Percentiles rank a stretch among this genome's conserved stretches.
Conservation (phyloP, 306 rosid species). For the Lathyrus oleraceus region DNA sequence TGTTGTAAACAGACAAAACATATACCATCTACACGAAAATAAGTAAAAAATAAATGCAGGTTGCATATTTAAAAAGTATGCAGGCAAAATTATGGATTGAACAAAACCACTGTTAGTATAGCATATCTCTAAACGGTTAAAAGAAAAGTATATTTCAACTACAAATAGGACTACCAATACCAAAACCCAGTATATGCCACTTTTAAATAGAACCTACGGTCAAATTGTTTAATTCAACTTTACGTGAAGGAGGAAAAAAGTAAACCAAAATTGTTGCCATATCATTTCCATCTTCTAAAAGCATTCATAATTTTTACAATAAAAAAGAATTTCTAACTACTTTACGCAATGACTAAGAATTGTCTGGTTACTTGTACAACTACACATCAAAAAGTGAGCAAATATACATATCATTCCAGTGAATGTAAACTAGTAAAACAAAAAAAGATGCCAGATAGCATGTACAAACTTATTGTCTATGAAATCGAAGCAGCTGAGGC, state of each 20-base stretch:
- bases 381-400: constrained; percentile 5
- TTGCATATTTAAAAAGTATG: background rate
- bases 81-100: constrained; percentile 9
- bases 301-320: background rate
- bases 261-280: background rate
- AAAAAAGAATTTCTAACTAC: background rate
- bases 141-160: background rate
- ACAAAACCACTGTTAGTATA: constrained; percentile 27
- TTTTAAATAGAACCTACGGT: constrained; percentile 8
- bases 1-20: constrained; percentile 88
- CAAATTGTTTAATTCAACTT: constrained; percentile 31
- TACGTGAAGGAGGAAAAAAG: constrained; percentile 5
- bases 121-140: background rate
- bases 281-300: constrained; percentile 14
- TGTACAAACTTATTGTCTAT: background rate
- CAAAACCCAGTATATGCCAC: constrained; percentile 24
- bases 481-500: constrained; percentile 8
- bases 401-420: background rate
- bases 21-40: constrained; percentile 85
- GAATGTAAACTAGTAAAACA: background rate
- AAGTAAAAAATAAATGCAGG: constrained; percentile 18
- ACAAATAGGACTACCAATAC: constrained; percentile 16
- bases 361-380: constrained; percentile 4
- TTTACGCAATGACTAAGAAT: background rate
- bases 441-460: constrained; percentile 2